phyloP scores from a whole-genome alignment of 176 grass and related monocot species.

The Rhynchospora pubera region DNA sequence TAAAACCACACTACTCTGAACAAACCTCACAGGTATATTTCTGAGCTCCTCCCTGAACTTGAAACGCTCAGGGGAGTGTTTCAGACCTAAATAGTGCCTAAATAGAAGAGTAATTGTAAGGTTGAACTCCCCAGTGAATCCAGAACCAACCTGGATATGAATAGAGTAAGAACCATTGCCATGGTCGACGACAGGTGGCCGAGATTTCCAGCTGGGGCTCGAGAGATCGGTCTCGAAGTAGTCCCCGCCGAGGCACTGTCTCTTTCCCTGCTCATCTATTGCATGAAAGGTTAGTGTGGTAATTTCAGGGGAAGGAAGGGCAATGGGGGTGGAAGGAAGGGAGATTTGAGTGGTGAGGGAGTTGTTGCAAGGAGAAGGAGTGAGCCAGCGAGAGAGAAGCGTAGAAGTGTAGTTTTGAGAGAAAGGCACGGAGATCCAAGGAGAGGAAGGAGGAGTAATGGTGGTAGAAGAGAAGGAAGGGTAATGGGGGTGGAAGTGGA shows the following conservation, averaged over 20 bases:
- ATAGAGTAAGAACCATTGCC: slow-evolving; percentile 91
- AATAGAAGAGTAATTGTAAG: slow-evolving; percentile 85
- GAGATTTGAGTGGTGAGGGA: slow-evolving; percentile 60
- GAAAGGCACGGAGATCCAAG: slow-evolving; percentile 55
- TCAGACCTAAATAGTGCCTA: slow-evolving; percentile 81
- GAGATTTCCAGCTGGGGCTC: slow-evolving; percentile 61
- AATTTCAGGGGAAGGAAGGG: slow-evolving; percentile 40
- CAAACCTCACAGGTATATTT: slow-evolving; percentile 37
- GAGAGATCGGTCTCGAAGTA: slow-evolving; percentile 95
- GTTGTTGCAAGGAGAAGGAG: slow-evolving; percentile 47
- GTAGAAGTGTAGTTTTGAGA: slow-evolving; percentile 61
- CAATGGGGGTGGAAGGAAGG: slow-evolving; percentile 9
- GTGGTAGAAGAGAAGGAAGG: background rate
- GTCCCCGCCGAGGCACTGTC: slow-evolving; percentile 79
- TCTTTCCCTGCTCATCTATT: slow-evolving; percentile 40
- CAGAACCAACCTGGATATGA: slow-evolving; percentile 60
- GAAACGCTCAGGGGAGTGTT: slow-evolving; percentile 76
- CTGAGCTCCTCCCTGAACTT: slow-evolving; percentile 56
- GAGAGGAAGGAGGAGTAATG: background rate
- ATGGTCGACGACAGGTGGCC: slow-evolving; percentile 56
- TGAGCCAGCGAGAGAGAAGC: slow-evolving; percentile 66
- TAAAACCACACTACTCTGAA: slow-evolving; percentile 27
- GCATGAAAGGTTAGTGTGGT: slow-evolving; percentile 59
- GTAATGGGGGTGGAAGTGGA: background rate
- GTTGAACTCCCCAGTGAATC: slow-evolving; percentile 48